Evolutionary conservation across 805 yeast genomes (phyloP).

Genomic region (Kluyveromyces siamensis): DNA sequence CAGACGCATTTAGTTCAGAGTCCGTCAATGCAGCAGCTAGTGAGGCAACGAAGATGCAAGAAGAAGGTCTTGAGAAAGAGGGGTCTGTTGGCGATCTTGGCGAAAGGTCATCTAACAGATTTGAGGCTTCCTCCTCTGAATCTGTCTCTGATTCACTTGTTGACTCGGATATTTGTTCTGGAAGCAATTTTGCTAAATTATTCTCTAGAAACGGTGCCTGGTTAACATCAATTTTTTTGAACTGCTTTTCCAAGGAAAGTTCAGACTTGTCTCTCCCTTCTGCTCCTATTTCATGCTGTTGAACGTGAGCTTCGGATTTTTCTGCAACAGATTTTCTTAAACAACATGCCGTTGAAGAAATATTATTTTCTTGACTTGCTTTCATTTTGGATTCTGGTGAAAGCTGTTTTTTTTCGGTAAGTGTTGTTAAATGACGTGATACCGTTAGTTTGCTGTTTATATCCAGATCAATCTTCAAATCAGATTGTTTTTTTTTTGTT

Average conservation of each 20-base stretch:
- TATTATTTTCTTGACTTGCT: neutral
- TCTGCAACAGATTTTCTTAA: neutral
- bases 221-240: neutral
- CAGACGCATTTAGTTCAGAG: slow-evolving; percentile 62
- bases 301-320: neutral
- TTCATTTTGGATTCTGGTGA: neutral
- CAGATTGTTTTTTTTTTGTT: no score
- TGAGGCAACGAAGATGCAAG: slow-evolving; percentile 85
- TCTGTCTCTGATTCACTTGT: neutral
- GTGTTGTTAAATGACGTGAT: no score
- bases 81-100: slow-evolving; percentile 1
- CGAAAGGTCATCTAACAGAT: slow-evolving; percentile 31
- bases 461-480: no score
- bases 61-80: slow-evolving; percentile 47
- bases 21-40: slow-evolving; percentile 57
- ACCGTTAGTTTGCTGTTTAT: no score
- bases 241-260: neutral
- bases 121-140: slow-evolving; percentile 1
- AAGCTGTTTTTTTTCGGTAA: neutral
- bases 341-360: neutral
- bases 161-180: neutral
- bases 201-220: neutral
- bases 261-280: neutral
- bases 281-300: neutral
- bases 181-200: neutral